Evolutionary conservation across 2,329 filamentous ascomycete genomes (phyloP).

Genomic region (Penicillium janthinellum): DNA sequence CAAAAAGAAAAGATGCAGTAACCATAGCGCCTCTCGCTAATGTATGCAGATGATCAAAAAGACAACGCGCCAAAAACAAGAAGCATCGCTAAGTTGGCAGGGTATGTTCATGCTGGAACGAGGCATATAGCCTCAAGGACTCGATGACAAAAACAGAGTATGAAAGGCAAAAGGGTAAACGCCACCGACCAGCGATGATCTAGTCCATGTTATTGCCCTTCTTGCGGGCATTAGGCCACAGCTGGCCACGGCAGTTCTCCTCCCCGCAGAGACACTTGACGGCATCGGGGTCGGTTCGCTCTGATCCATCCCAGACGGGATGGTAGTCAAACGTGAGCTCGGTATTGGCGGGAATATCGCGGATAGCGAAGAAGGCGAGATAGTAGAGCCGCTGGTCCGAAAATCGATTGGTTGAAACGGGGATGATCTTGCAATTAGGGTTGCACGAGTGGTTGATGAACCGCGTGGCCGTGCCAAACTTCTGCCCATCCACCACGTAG

Average conservation of each 20-base stretch:
- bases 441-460: conserved; percentile 55
- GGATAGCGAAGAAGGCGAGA: conserved; percentile 50
- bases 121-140: background rate
- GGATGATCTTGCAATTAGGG: conserved; percentile 49
- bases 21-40: background rate
- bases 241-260: conserved; percentile 45
- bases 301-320: conserved; percentile 30
- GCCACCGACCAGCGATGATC: background rate
- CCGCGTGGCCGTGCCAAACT: conserved; percentile 45
- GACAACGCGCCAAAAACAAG: background rate
- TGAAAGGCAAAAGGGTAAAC: no score
- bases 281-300: conserved; percentile 39
- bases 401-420: conserved; percentile 43
- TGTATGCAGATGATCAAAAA: background rate
- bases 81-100: background rate
- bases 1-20: background rate
- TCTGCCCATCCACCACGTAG: conserved; percentile 48
- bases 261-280: conserved; percentile 50
- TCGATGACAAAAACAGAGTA: no score
- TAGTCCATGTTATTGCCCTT: conserved; percentile 29
- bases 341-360: conserved; percentile 43
- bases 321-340: conserved; percentile 55
- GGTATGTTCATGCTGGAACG: background rate
- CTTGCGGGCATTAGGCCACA: conserved; percentile 47
- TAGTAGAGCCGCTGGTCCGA: conserved; percentile 47